A percentile compares a stretch with the other conserved stretches of the same genome.
Conservation (phyloP, 2,329 filamentous ascomycete genomes). For the Biscogniauxia marginata region DNA sequence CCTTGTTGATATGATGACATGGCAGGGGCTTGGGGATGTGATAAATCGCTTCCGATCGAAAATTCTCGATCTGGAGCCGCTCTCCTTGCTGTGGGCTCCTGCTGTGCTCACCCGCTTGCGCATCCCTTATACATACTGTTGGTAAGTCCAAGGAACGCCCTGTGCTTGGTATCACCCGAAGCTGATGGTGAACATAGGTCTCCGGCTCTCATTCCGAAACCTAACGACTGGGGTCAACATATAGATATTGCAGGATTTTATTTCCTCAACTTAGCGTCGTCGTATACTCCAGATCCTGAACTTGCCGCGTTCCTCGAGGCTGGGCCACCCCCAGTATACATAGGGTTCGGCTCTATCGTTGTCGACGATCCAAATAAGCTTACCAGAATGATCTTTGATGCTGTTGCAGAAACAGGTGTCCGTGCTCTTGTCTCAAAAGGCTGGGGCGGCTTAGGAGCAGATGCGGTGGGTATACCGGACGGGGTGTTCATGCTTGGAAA, state of each 20-base stretch:
- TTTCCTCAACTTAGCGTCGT: slow-evolving; percentile 45
- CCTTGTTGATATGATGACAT: slow-evolving; percentile 86
- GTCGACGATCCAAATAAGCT: slow-evolving; percentile 47
- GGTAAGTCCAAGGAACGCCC: slow-evolving; percentile 44
- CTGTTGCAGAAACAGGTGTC: slow-evolving; percentile 48
- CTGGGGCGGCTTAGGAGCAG: slow-evolving; percentile 80
- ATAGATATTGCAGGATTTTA: slow-evolving; percentile 55
- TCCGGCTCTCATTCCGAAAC: slow-evolving; percentile 48
- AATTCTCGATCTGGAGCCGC: slow-evolving; percentile 65
- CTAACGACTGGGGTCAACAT: slow-evolving; percentile 52
- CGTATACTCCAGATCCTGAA: slow-evolving; percentile 33
- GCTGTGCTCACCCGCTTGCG: slow-evolving; percentile 72
- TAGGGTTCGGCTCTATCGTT: slow-evolving; percentile 58
- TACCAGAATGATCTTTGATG: slow-evolving; percentile 46
- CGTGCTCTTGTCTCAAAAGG: slow-evolving; percentile 82
- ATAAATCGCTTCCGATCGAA: slow-evolving; percentile 84
- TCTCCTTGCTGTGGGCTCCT: slow-evolving; percentile 81
- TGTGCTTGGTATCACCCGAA: background rate
- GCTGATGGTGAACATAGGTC: slow-evolving; percentile 25
- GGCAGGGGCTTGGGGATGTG: slow-evolving; percentile 87
- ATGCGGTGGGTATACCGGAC: slow-evolving; percentile 67
- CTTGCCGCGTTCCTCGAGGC: slow-evolving; percentile 41
- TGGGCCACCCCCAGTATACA: slow-evolving; percentile 51
- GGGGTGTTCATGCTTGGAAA: slow-evolving; percentile 82
- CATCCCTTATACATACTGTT: slow-evolving; percentile 88